Percentiles rank a stretch among this genome's conserved stretches.
These are phyloP conservation scores for Eremothecium sinecaudum DNA, from an alignment of 1,139 yeast species.

Conservation along the genomic window DNA sequence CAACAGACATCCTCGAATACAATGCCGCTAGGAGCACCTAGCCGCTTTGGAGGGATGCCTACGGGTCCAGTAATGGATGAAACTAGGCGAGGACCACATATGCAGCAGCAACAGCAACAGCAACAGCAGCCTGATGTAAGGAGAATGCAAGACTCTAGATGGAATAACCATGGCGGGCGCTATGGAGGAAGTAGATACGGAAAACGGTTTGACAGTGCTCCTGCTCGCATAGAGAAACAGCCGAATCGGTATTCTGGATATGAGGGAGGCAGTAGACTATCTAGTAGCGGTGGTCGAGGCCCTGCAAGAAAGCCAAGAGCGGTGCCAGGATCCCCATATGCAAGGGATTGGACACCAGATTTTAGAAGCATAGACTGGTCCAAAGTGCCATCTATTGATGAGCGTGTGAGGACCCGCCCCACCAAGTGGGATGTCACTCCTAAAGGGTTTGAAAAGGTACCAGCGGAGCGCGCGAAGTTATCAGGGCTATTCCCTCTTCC, in stretches of 20 bases:
- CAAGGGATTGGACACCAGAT: not conserved
- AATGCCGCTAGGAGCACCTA: slow-evolving; percentile 5
- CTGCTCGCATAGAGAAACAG: not conserved
- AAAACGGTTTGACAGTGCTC: not conserved
- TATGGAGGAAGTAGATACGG: slow-evolving; percentile 3
- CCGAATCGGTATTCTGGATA: not conserved
- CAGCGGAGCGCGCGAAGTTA: slow-evolving; percentile 72
- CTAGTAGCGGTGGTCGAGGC: not conserved
- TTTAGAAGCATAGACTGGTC: slow-evolving; percentile 22
- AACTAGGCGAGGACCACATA: not conserved
- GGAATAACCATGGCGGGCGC: not conserved
- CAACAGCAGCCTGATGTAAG: too few species aligned
- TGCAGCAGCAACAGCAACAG: too few species aligned
- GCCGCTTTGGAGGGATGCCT: slow-evolving; percentile 6
- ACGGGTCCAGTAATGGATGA: not conserved
- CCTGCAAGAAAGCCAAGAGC: not conserved
- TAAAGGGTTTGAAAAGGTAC: slow-evolving; percentile 62
- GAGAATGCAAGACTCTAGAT: too few species aligned
- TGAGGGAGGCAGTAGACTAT: not conserved
- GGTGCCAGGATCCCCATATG: not conserved
- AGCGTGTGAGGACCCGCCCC: slow-evolving; percentile 37
- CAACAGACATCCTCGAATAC: slow-evolving; percentile 7
- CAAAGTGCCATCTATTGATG: slow-evolving; percentile 36
- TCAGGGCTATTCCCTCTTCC: slow-evolving; percentile 77
- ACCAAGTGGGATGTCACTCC: slow-evolving; percentile 73